Conservation (phyloP, 768 basidiomycete species). For the Lyophyllum shimeji region DNA sequence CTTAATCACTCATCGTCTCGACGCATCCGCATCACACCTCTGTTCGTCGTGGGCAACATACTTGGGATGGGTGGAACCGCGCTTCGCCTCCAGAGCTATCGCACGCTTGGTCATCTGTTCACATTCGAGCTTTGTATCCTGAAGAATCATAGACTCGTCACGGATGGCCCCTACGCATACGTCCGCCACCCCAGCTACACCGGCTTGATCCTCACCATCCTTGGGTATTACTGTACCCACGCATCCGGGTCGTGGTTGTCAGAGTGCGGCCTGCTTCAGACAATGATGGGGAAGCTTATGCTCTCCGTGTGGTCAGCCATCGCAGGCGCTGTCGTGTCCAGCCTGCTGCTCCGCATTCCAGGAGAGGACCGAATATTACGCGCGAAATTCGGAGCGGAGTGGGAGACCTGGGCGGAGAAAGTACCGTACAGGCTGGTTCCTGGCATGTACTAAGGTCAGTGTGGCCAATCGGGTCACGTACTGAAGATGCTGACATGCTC, state of each 20-base stretch:
- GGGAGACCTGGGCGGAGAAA: conserved; percentile 25
- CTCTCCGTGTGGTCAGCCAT: conserved; percentile 25
- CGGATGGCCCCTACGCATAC: conserved; percentile 33
- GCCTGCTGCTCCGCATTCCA: conserved; percentile 27
- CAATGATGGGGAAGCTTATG: conserved; percentile 9
- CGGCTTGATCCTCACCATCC: conserved; percentile 29
- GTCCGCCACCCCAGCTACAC: conserved; percentile 41
- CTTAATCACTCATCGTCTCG: conserved; percentile 11
- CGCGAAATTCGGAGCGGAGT: conserved; percentile 25
- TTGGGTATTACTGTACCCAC: conserved; percentile 25
- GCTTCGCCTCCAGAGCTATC: conserved; percentile 32
- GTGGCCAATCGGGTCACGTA: not conserved
- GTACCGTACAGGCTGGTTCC: conserved; percentile 35
- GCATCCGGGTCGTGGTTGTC: conserved; percentile 31
- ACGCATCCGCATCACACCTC: conserved; percentile 23
- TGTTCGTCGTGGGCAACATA: conserved; percentile 28
- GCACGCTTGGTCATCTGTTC: conserved; percentile 34
- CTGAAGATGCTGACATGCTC: too few species aligned
- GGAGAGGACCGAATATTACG: conserved; percentile 35
- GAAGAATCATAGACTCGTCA: conserved; percentile 33
- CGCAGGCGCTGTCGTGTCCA: conserved; percentile 23
- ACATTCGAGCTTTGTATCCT: conserved; percentile 37
- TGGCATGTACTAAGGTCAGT: conserved; percentile 25
- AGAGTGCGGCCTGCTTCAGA: conserved; percentile 31
- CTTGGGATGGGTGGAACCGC: conserved; percentile 31